A percentile compares a stretch with the other conserved stretches of the same genome.
Evolutionary conservation across 306 rosid species (phyloP).

Genomic region (Rosa persica): DNA sequence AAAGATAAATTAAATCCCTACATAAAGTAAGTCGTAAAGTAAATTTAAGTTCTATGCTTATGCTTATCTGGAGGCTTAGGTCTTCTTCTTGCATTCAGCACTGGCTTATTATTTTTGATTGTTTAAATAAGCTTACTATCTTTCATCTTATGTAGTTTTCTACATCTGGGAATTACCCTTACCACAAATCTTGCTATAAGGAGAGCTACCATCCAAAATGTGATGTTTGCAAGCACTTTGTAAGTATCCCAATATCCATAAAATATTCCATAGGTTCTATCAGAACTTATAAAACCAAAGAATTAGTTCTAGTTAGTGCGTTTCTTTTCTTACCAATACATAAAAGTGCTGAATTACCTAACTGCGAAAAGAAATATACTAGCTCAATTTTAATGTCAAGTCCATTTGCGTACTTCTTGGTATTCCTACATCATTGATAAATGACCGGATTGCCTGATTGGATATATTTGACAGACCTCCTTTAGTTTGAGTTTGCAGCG

Average conservation of each 20-base stretch:
- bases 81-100: neutral
- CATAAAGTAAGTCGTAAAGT: neutral
- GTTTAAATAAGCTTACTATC: neutral
- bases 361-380: neutral
- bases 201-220: slow-evolving; percentile 97
- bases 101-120: slow-evolving; percentile 12
- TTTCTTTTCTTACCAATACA: neutral
- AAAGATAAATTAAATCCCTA: neutral
- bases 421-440: neutral
- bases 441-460: neutral
- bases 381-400: neutral
- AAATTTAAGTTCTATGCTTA: neutral
- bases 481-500: neutral
- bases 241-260: slow-evolving; percentile 45
- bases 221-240: slow-evolving; percentile 97
- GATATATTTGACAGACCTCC: neutral
- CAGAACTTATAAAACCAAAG: neutral
- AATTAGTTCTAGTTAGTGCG: neutral
- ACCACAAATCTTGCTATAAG: slow-evolving; percentile 91
- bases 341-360: neutral
- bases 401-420: neutral
- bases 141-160: slow-evolving; percentile 58
- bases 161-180: slow-evolving; percentile 84
- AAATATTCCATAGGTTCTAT: slow-evolving; percentile 6
- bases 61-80: neutral